These are phyloP conservation scores for Emergomyces africanus DNA, from an alignment of 2,329 filamentous ascomycete species.

Conservation along the genomic window DNA sequence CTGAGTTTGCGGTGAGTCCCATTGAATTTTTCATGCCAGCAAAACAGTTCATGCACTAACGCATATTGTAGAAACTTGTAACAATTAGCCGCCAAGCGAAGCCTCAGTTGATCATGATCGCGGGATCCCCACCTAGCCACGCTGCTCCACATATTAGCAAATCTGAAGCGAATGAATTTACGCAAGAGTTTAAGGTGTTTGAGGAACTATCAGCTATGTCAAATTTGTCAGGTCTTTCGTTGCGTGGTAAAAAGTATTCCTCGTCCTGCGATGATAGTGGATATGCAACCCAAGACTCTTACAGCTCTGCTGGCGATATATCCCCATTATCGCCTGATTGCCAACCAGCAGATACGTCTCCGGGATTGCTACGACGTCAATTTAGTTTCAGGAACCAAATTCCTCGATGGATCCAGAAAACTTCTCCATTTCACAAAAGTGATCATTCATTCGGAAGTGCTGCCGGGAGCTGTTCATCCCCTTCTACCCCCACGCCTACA, in stretches of 20 bases:
- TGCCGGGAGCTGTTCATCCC: neutral
- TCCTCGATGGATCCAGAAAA: slow-evolving; percentile 2
- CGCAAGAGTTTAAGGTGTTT: neutral
- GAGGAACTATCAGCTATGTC: neutral
- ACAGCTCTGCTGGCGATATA: neutral
- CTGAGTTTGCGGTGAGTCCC: neutral
- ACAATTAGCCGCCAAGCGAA: neutral
- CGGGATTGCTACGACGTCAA: neutral
- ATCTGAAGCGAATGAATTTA: neutral
- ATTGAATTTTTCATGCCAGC: neutral
- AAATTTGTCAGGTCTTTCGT: neutral
- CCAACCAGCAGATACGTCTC: neutral
- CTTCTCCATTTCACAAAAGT: slow-evolving; percentile 9
- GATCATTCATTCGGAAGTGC: slow-evolving; percentile 6
- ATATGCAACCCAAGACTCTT: neutral
- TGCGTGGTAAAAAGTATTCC: neutral
- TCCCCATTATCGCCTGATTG: neutral
- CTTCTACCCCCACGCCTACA: neutral
- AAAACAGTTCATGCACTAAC: neutral
- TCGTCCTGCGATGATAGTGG: neutral
- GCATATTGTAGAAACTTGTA: neutral
- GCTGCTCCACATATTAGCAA: neutral
- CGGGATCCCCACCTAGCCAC: neutral
- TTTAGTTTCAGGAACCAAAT: neutral
- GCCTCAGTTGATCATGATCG: neutral